Base-by-base conservation (phyloP, 441 rosid species). In the Pelargonium citronellum region DNA sequence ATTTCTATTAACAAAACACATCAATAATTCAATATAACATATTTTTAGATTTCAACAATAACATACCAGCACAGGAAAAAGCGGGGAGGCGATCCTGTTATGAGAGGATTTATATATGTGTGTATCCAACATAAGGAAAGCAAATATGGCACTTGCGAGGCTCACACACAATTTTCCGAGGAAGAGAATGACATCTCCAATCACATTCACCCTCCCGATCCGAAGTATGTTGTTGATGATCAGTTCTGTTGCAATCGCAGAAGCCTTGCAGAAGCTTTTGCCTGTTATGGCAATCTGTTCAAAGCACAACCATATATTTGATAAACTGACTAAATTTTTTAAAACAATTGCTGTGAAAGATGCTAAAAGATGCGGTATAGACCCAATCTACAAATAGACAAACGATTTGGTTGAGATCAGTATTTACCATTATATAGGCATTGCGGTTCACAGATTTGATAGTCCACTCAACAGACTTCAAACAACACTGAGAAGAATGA, bases 91-190 rank as follows among this genome's bases (percentile, higher is more conserved):
- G 66, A 95, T 84, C 84, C 87, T 92, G 87, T 91, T 78, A 78
- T 89, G 96, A 49, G 89, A 78, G 61, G 91, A 80, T 69, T 80
- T 83, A 75, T 87, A 90, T 70, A 76, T 85, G 91, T 95, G 97
- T 0, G 87, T 61, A 78, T 95, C 99, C 91, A 95, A 77, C 98
- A 95, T 91, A 67, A 95, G 88, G 83, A 95, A 95, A 53, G 89
- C 95, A 43, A 90, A 90, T 73, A 90, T 80, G 11, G 91, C 92
- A 74, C 97, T 90, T 4, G 92, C 81, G 60, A 95, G 96, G 84
- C 98, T 92, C 80, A 95, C 96, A 19, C 97, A 95, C 67, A 95
- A 79, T 75, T 95, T 95, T 51, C 99, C 98, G 3, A 92, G 91
- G 72, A 87, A 88, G 69, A 95, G 87, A 79, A 95, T 89, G 22